These are phyloP conservation scores for Tilletia setariae DNA, from an alignment of 1,284 basidiomycete genomes.

Conservation along the genomic window DNA sequence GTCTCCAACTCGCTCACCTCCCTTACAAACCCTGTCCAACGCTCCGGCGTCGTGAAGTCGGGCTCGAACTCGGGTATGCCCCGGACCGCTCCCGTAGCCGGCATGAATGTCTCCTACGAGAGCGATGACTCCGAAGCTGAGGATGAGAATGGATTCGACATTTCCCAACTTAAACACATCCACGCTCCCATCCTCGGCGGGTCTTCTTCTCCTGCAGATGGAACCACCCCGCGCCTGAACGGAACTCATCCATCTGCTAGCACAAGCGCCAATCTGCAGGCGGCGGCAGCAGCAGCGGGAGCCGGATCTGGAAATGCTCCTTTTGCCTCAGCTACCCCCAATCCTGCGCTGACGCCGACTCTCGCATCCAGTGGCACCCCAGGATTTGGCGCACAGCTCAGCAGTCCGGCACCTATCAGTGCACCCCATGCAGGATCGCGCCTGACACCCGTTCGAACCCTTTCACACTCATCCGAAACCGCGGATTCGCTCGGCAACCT, in stretches of 20 bases:
- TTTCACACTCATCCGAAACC: too few species aligned
- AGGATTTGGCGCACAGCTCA: neutral
- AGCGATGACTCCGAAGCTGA: constrained; percentile 63
- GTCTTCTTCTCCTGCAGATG: neutral
- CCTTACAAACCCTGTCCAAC: too few species aligned
- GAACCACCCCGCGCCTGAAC: neutral
- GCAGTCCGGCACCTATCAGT: neutral
- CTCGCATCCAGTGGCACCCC: too few species aligned
- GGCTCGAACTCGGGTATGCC: constrained; percentile 33
- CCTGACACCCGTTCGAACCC: too few species aligned
- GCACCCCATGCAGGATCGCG: too few species aligned
- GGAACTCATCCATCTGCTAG: neutral
- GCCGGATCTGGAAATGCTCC: too few species aligned
- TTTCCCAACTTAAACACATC: constrained; percentile 10
- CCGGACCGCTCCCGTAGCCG: constrained; percentile 15
- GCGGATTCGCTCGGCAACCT: too few species aligned
- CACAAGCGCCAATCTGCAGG: neutral
- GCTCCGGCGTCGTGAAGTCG: constrained; percentile 51
- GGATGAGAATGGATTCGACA: constrained; percentile 58
- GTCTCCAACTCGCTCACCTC: constrained; percentile 37
- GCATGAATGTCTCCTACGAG: neutral
- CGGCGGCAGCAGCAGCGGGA: neutral
- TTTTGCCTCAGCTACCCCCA: too few species aligned
- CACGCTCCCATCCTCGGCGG: neutral
- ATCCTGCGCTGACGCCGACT: too few species aligned